Percentiles rank a stretch among this genome's conserved stretches.
These are phyloP conservation scores for Stereocaulon alpinum DNA, from an alignment of 495 filamentous ascomycete genomes.

Conservation along the genomic window DNA sequence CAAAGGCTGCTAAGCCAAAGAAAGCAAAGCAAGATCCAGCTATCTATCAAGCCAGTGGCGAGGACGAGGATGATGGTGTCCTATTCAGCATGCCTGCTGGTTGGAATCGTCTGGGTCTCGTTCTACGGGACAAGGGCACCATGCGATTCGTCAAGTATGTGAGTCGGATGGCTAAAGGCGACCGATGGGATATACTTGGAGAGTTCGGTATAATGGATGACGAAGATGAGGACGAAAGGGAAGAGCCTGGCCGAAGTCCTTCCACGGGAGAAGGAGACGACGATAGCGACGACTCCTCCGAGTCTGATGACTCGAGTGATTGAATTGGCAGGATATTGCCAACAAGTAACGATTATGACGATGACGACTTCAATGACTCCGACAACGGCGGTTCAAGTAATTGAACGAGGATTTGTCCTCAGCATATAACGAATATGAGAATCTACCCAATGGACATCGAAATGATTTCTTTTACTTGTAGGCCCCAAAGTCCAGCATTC, in stretches of 20 bases:
- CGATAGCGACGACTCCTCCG: background rate
- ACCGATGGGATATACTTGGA: conserved; percentile 85
- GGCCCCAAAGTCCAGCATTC: too few species aligned
- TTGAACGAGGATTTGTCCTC: background rate
- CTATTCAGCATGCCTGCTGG: conserved; percentile 77
- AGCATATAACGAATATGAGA: background rate
- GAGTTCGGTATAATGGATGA: conserved; percentile 42
- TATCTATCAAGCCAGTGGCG: conserved; percentile 61
- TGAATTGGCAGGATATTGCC: background rate
- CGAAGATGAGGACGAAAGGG: conserved; percentile 15
- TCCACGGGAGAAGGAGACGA: conserved; percentile 1
- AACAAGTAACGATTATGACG: background rate
- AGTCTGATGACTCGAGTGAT: too few species aligned
- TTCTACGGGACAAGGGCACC: conserved; percentile 75
- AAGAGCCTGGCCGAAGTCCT: conserved; percentile 23
- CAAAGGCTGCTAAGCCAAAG: conserved; percentile 20
- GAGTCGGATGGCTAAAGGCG: conserved; percentile 66
- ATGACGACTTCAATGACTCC: background rate
- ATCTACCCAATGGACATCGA: too few species aligned
- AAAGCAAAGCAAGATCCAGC: conserved; percentile 55
- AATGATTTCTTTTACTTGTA: too few species aligned
- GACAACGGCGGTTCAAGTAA: background rate
- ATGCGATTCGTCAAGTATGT: conserved; percentile 97
- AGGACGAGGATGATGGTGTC: conserved; percentile 80
- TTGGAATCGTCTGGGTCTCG: conserved; percentile 86